Percentiles rank a stretch among this genome's conserved stretches.
Evolutionary conservation across 805 yeast genomes (phyloP).

Genomic region (Kodamaea laetipori): DNA sequence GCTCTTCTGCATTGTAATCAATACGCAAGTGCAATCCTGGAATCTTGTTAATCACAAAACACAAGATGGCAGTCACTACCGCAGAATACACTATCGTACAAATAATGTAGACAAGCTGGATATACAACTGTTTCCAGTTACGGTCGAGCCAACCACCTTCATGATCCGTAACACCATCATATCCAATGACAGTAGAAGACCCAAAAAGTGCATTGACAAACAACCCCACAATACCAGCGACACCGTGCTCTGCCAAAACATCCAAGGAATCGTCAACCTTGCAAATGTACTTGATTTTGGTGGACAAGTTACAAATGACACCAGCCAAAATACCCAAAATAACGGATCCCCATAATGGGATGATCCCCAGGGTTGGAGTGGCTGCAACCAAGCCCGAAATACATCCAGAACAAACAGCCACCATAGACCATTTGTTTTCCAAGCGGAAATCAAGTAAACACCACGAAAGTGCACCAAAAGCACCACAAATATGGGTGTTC

Average conservation of each 20-base stretch:
- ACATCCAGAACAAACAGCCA: constrained; percentile 92
- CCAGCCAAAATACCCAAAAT: constrained; percentile 82
- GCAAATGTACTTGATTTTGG: constrained; percentile 78
- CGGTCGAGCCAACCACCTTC: constrained; percentile 91
- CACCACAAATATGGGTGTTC: constrained; percentile 89
- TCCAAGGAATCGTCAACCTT: constrained; percentile 91
- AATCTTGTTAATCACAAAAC: constrained; percentile 69
- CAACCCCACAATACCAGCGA: constrained; percentile 90
- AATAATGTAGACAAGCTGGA: constrained; percentile 78
- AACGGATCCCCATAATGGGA: constrained; percentile 90
- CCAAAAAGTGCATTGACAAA: constrained; percentile 89
- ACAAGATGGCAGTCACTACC: constrained; percentile 75
- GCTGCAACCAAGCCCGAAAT: constrained; percentile 97
- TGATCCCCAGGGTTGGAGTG: constrained; percentile 90
- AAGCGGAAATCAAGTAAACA: constrained; percentile 84
- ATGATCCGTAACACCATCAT: constrained; percentile 83
- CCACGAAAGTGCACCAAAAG: constrained; percentile 91
- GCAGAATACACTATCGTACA: constrained; percentile 77
- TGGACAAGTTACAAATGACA: constrained; percentile 82
- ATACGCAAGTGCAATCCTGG: constrained; percentile 85
- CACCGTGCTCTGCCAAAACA: constrained; percentile 97
- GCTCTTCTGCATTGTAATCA: constrained; percentile 79
- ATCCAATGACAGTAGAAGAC: constrained; percentile 83
- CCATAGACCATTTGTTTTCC: constrained; percentile 90
- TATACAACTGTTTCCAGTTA: constrained; percentile 88